Percentiles rank a stretch among this genome's conserved stretches.
Evolutionary conservation across 2,329 filamentous ascomycete genomes (phyloP).

Genomic region (Monilinia vaccinii-corymbosi): DNA sequence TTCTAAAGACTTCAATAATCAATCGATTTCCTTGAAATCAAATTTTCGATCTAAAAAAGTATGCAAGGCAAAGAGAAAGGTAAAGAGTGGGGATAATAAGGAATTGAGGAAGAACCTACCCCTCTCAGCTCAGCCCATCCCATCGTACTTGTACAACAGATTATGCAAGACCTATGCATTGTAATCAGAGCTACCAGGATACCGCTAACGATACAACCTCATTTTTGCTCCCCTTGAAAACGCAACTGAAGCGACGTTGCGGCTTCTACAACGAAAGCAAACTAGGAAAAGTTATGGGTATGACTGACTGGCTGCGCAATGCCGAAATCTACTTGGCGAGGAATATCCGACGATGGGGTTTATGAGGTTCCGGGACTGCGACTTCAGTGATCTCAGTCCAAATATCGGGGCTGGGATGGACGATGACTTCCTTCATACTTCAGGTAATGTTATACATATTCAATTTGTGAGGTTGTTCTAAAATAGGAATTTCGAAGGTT

Average conservation of each 20-base stretch:
- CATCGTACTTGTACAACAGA: neutral
- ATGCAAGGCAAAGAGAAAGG: neutral
- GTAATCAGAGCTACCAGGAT: neutral
- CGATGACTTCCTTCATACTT: slow-evolving; percentile 20
- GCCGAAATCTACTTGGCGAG: neutral
- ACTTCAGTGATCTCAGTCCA: slow-evolving; percentile 17
- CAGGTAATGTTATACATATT: neutral
- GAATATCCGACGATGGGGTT: neutral
- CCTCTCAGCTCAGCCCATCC: neutral
- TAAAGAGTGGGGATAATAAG: neutral
- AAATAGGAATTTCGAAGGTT: neutral
- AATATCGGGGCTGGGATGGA: slow-evolving; percentile 14
- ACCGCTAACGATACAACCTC: neutral
- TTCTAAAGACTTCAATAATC: neutral
- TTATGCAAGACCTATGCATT: neutral
- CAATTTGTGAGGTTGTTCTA: neutral
- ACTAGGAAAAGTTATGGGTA: neutral
- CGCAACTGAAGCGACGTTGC: neutral
- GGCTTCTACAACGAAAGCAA: neutral
- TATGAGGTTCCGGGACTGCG: slow-evolving; percentile 16
- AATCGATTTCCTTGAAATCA: neutral
- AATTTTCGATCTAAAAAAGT: neutral
- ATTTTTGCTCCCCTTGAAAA: neutral
- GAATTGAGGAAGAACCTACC: neutral
- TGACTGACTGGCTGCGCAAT: neutral